phyloP scores from a whole-genome alignment of 257 asterid genomes.

The Nemophila menziesii region DNA sequence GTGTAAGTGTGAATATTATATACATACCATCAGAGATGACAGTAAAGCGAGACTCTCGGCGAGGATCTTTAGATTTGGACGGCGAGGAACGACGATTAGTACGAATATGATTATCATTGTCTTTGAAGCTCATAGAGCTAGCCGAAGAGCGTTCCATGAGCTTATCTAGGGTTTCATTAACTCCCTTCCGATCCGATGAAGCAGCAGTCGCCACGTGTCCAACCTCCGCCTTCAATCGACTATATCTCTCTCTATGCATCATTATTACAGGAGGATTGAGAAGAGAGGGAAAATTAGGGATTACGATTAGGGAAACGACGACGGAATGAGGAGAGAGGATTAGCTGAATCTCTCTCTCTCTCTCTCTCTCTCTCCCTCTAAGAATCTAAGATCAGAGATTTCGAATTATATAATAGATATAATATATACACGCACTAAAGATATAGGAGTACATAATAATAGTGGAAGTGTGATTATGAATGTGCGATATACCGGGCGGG shows the following conservation, averaged over 20 bases:
- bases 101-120: conserved; percentile 22
- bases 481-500: too few species aligned
- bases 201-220: conserved; percentile 29
- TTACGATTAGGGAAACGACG: background rate
- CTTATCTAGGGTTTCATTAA: conserved; percentile 41
- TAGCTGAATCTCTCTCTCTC: background rate
- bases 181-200: conserved; percentile 36
- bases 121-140: conserved; percentile 3
- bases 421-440: too few species aligned
- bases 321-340: background rate
- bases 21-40: conserved; percentile 12
- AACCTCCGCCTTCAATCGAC: conserved; percentile 33
- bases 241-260: conserved; percentile 19
- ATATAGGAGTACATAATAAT: too few species aligned
- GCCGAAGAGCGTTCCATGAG: conserved; percentile 28
- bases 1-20: too few species aligned
- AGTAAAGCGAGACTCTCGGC: conserved; percentile 3
- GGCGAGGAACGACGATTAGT: background rate
- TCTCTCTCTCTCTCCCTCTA: background rate
- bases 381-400: too few species aligned
- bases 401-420: too few species aligned
- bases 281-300: background rate
- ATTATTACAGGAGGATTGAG: background rate
- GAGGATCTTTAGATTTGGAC: conserved; percentile 15
- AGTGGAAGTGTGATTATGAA: too few species aligned